Evolutionary conservation across 148 eudicot species (phyloP), one percentile per base, ranked within the genome.

Genomic region (Polygonum maritimum): DNA sequence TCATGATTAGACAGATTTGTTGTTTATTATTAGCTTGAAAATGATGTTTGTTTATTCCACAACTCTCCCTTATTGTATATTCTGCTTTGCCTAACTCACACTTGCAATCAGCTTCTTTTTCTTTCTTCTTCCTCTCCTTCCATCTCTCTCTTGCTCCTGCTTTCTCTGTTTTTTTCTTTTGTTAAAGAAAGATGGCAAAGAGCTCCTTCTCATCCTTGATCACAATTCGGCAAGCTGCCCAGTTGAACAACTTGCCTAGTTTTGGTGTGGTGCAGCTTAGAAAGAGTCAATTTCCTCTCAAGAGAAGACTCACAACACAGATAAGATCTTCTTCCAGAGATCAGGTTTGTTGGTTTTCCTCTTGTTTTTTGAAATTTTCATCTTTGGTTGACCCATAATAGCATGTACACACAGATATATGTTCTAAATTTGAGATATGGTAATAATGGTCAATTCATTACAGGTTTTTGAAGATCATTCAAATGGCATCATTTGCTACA

Each of bases 391-490:
- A 22, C 1, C 22, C 36, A 31, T 39, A 16, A 52, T 52, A 13
- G n/a, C n/a, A n/a, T n/a, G n/a, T n/a, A n/a, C n/a, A n/a, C n/a
- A n/a, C n/a, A n/a, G n/a, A n/a, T n/a, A n/a, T 16, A 52, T 52
- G 55, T 2, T 51, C 55, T 51, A 14, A 51, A 11, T 51, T 71
- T 71, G 26, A 41, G 26, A 13, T 55, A 40, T 62, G 21, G 35
- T 60, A 40, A 38, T 60, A 40, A 38, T 54, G 51, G 48, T 76
- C 38, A 52, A 52, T 48, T 77, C 55, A 9, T 40, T 74, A 51
- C 80, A 93, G 98, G 87, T 91, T 33, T 93, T 88, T 39, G 98
- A 93, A 85, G 94, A 93, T 80, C 84, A 75, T 19, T 85, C 91
- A 45, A 79, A 78, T 19, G 98, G 97, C 38, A 89, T 91, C 38